Evolutionary conservation across 371 early-diverging fungal genomes (phyloP).

Genomic region (Mucor mucedo): DNA sequence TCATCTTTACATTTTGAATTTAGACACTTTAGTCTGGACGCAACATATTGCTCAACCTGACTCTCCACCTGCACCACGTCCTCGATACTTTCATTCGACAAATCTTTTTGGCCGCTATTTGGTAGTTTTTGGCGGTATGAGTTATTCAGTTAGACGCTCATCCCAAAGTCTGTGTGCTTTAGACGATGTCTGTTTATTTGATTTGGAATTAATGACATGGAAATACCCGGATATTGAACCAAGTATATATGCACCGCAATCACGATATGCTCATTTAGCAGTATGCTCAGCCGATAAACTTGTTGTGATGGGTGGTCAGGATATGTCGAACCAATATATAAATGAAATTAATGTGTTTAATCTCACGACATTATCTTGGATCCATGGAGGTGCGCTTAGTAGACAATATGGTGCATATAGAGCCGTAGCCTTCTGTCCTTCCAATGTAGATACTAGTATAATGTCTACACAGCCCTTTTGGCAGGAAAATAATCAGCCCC

Average conservation of each 20-base stretch:
- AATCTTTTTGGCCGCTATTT: conserved; percentile 62
- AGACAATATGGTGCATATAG: conserved; percentile 79
- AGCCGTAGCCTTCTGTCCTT: conserved; percentile 63
- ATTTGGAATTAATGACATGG: conserved; percentile 64
- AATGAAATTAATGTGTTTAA: conserved; percentile 76
- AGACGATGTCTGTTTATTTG: conserved; percentile 70
- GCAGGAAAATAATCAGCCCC: conserved; percentile 13
- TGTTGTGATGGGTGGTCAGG: conserved; percentile 78
- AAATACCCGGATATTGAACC: conserved; percentile 48
- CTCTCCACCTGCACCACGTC: conserved; percentile 45
- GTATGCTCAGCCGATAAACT: conserved; percentile 54
- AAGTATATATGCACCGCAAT: conserved; percentile 57
- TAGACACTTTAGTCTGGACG: conserved; percentile 63
- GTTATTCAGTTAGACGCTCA: conserved; percentile 32
- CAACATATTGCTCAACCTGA: conserved; percentile 36
- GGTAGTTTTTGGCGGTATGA: conserved; percentile 74
- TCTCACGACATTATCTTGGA: conserved; percentile 63
- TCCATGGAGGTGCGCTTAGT: conserved; percentile 60
- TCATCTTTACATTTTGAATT: conserved; percentile 68
- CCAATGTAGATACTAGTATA: conserved; percentile 8
- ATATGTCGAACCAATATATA: conserved; percentile 71
- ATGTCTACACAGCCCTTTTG: conserved; percentile 28
- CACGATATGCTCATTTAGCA: conserved; percentile 76
- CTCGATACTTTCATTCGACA: conserved; percentile 82
- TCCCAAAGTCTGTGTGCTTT: conserved; percentile 54